A percentile compares a stretch with the other conserved stretches of the same genome.
These are phyloP conservation scores for Prunus mira DNA, from an alignment of 306 rosid genomes.

Conservation along the genomic window DNA sequence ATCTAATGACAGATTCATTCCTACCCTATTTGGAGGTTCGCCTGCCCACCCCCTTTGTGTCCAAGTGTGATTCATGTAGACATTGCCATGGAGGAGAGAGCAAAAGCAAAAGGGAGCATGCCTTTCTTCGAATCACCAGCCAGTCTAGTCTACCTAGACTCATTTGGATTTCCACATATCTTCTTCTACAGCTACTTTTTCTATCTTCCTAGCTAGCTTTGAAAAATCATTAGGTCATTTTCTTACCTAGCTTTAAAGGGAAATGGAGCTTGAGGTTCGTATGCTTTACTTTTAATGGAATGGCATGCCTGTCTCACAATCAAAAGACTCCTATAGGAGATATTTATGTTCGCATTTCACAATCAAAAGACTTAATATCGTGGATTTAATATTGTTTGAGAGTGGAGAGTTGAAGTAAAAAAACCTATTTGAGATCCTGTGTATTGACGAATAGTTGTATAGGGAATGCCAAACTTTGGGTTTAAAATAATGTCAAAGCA, in stretches of 20 bases:
- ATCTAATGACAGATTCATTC: conserved; percentile 12
- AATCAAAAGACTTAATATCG: too few relatives aligned
- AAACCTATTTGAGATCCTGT: too few relatives aligned
- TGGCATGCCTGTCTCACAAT: not conserved
- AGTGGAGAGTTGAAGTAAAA: too few relatives aligned
- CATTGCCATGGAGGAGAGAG: not conserved
- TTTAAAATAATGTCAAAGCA: too few relatives aligned
- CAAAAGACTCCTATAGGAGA: not conserved
- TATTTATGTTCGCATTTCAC: not conserved
- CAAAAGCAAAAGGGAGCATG: not conserved
- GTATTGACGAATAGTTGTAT: too few relatives aligned
- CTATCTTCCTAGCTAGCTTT: not conserved
- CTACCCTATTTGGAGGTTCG: not conserved
- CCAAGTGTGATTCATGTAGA: not conserved
- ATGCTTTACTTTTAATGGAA: not conserved
- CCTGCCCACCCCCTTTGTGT: not conserved
- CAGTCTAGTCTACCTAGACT: not conserved
- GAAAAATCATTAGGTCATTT: not conserved
- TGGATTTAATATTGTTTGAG: too few relatives aligned
- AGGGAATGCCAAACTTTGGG: too few relatives aligned
- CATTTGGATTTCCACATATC: not conserved
- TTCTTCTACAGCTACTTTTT: not conserved
- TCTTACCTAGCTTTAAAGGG: not conserved
- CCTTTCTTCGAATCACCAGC: not conserved
- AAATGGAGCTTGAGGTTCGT: not conserved